Percentiles rank a stretch among this genome's conserved stretches.
phyloP scores from a whole-genome alignment of 441 rosid genomes.

The Geranium incanum region DNA sequence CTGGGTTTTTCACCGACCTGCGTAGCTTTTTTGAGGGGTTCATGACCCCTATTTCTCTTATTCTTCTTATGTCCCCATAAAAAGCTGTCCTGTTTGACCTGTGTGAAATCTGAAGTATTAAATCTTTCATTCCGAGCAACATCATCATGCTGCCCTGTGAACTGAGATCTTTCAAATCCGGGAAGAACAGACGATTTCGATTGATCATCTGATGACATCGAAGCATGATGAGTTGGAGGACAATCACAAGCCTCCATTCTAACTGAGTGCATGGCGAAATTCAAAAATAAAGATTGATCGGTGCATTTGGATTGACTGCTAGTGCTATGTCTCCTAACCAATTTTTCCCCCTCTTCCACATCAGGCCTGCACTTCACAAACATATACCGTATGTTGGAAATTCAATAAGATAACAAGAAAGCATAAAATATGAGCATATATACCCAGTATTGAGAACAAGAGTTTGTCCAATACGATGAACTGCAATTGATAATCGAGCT shows the following conservation, averaged over 20 bases:
- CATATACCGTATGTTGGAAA: slow-evolving; percentile 15
- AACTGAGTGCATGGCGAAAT: slow-evolving; percentile 97
- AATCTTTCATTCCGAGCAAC: slow-evolving; percentile 36
- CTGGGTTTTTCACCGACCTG: slow-evolving; percentile 69
- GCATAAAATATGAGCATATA: slow-evolving; percentile 19
- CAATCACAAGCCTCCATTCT: slow-evolving; percentile 98
- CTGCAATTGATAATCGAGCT: slow-evolving; percentile 84
- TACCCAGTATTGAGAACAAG: slow-evolving; percentile 87
- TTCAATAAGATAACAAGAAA: slow-evolving; percentile 11
- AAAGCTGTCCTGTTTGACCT: slow-evolving; percentile 44
- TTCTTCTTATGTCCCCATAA: slow-evolving; percentile 52
- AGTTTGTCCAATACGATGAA: slow-evolving; percentile 84
- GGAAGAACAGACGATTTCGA: slow-evolving; percentile 57
- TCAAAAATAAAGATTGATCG: slow-evolving; percentile 74
- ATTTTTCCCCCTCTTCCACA: slow-evolving; percentile 81
- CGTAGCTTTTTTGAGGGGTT: slow-evolving; percentile 50
- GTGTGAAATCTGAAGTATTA: slow-evolving; percentile 40
- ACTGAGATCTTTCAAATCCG: slow-evolving; percentile 34
- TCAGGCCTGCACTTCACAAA: slow-evolving; percentile 57
- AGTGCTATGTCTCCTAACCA: slow-evolving; percentile 63
- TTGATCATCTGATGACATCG: slow-evolving; percentile 31
- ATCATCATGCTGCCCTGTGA: slow-evolving; percentile 38
- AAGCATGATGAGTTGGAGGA: slow-evolving; percentile 58
- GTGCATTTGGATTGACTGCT: slow-evolving; percentile 68
- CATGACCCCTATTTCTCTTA: slow-evolving; percentile 44